Evolutionary conservation across 148 eudicot genomes (phyloP), one percentile per base, ranked within the genome.

Genomic region (Fagopyrum homotropicum): DNA sequence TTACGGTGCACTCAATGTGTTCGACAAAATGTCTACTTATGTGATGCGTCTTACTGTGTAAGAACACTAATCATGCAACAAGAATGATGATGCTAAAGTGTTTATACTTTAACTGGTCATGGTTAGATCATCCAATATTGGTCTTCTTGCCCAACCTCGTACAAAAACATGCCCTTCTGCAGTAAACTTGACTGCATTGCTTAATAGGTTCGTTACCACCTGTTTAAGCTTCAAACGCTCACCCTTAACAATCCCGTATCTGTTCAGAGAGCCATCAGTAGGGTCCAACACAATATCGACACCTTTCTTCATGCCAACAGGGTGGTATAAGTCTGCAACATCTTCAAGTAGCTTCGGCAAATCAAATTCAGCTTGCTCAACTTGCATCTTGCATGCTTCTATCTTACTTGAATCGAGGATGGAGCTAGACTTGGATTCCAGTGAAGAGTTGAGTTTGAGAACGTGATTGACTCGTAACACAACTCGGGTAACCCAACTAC

Each of bases 121-220:
- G 26, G 26, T 22, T 22, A 22, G 26, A 22, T 77, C 85, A 72
- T 81, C 82, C 2, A 78, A 72, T 17, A 56, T 73, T 0, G 88
- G 86, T 64, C 84, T 91, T 79, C 74, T 86, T 0, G 92, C 96
- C 83, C 84, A 81, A 22, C 80, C 93, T n/a, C 89, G 86, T 30
- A 94, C 85, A 0, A 60, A 73, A 12, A 94, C 85, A 77, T 90
- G 87, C 1, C 98, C 98, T 16, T 86, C 79, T 4, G 86, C 72
- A 8, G 98, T 94, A 78, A 87, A 94, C 75, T 94, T 94, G 54
- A 94, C 84, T 0, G 98, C 97, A 76, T 94, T 94, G 80, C 89
- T 90, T 9, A 94, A 56, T 75, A 94, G 75, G 82, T 94, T 94
- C 63, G 64, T 78, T 35, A 94, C 45, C 22, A 94, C 89, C 73